These are phyloP conservation scores for Stereocaulon alpinum DNA, from an alignment of 495 filamentous ascomycete genomes.

Conservation along the genomic window DNA sequence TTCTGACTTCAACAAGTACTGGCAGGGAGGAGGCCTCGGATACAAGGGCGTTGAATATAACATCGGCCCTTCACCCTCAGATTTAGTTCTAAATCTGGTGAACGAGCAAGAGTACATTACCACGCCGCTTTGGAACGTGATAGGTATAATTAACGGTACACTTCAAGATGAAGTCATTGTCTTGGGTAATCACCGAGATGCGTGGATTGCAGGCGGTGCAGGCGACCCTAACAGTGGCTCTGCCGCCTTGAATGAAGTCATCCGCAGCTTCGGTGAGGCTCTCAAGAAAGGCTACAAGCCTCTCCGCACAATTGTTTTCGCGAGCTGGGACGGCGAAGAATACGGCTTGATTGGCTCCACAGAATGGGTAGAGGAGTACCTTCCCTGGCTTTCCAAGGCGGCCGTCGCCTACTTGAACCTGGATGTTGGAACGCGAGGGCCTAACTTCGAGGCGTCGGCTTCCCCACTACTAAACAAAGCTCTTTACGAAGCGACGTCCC, in stretches of 20 bases:
- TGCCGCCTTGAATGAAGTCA: conserved; percentile 77
- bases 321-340: conserved; percentile 70
- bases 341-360: conserved; percentile 61
- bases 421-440: conserved; percentile 50
- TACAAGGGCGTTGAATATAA: conserved; percentile 86
- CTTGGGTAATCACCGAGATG: conserved; percentile 92
- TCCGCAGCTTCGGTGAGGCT: conserved; percentile 71
- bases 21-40: conserved; percentile 60
- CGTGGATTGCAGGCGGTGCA: conserved; percentile 85
- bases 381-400: conserved; percentile 69
- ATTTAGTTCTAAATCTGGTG: conserved; percentile 66
- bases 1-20: conserved; percentile 62
- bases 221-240: conserved; percentile 81
- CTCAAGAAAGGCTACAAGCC: conserved; percentile 74
- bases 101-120: conserved; percentile 85
- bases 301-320: conserved; percentile 66
- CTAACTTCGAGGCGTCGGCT: conserved; percentile 37
- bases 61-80: conserved; percentile 74
- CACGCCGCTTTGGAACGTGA: conserved; percentile 89
- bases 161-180: conserved; percentile 79
- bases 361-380: conserved; percentile 72
- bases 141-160: conserved; percentile 87
- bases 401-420: conserved; percentile 69
- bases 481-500: conserved; percentile 55
- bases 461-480: conserved; percentile 71